Conservation (phyloP, 208 protist genomes). For the Trypanosoma lewisi region DNA sequence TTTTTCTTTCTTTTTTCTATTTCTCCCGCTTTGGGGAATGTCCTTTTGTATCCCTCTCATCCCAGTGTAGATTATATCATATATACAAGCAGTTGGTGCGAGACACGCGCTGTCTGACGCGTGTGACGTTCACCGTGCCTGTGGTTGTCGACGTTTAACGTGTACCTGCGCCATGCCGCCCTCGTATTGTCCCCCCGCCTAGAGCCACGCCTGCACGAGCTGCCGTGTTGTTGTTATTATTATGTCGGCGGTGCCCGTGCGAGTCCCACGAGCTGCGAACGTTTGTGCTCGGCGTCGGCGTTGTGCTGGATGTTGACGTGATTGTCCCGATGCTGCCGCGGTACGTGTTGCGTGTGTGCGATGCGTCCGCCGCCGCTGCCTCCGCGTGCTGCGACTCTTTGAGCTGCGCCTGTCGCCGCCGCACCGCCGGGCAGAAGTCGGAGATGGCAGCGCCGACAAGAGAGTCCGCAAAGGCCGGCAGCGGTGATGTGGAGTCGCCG, state of each 20-base stretch:
- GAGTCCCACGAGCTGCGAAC: background rate
- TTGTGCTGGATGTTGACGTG: background rate
- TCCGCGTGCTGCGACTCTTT: conserved; percentile 21
- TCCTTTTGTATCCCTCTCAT: too few species aligned
- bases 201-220: too few species aligned
- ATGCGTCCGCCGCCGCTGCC: conserved; percentile 10
- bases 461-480: conserved; percentile 28
- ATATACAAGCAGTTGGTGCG: too few species aligned
- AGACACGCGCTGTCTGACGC: too few species aligned
- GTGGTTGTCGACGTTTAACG: too few species aligned
- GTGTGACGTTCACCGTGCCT: too few species aligned
- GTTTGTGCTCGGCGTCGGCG: background rate
- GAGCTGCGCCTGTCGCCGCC: conserved; percentile 24
- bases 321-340: background rate
- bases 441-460: conserved; percentile 27
- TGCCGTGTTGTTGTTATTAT: background rate
- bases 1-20: too few species aligned
- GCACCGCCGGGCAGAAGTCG: conserved; percentile 18
- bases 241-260: background rate
- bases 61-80: too few species aligned
- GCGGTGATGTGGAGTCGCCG: background rate
- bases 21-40: too few species aligned
- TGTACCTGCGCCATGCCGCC: too few species aligned
- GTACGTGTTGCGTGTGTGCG: background rate
- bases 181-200: too few species aligned